Percentiles rank a stretch among this genome's conserved stretches.
These are phyloP conservation scores for Immersiella caudata DNA, from an alignment of 495 filamentous ascomycete genomes.

Conservation along the genomic window DNA sequence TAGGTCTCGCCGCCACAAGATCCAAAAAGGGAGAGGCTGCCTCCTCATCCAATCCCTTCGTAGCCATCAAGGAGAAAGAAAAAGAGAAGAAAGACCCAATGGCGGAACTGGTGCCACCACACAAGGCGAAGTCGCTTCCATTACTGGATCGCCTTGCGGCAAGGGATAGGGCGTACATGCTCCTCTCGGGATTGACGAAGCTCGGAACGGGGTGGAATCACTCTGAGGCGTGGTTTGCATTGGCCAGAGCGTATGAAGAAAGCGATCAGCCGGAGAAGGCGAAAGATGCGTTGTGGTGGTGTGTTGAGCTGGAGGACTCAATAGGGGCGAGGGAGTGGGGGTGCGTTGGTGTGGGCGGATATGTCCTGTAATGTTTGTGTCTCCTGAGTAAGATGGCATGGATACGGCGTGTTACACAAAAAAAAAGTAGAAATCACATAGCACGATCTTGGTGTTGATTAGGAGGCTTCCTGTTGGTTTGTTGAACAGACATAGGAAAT, in stretches of 20 bases:
- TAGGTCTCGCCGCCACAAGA: constrained; percentile 40
- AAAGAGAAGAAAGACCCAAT: not conserved
- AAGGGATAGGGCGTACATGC: constrained; percentile 80
- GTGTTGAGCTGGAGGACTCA: constrained; percentile 71
- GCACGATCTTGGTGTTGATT: not conserved
- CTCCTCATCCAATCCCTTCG: constrained; percentile 12
- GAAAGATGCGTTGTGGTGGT: constrained; percentile 76
- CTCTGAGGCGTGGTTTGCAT: constrained; percentile 89
- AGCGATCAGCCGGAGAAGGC: constrained; percentile 82
- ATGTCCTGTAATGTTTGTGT: constrained; percentile 57
- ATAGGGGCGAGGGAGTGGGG: constrained; percentile 64
- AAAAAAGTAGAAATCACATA: not conserved
- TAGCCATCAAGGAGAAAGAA: not conserved
- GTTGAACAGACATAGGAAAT: not conserved
- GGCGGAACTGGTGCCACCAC: constrained; percentile 45
- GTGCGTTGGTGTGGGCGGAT: constrained; percentile 57
- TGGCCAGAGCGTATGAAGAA: constrained; percentile 83
- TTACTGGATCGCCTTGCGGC: constrained; percentile 78
- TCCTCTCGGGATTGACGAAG: constrained; percentile 80
- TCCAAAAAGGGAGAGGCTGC: not conserved
- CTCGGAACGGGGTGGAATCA: constrained; percentile 88
- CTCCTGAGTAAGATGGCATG: not conserved
- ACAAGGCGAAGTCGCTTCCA: constrained; percentile 57
- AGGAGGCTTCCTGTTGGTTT: not conserved
- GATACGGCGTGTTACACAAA: not conserved